Evolutionary conservation across 495 filamentous ascomycete genomes (phyloP).

Genomic region (Corynascus novoguineensis): DNA sequence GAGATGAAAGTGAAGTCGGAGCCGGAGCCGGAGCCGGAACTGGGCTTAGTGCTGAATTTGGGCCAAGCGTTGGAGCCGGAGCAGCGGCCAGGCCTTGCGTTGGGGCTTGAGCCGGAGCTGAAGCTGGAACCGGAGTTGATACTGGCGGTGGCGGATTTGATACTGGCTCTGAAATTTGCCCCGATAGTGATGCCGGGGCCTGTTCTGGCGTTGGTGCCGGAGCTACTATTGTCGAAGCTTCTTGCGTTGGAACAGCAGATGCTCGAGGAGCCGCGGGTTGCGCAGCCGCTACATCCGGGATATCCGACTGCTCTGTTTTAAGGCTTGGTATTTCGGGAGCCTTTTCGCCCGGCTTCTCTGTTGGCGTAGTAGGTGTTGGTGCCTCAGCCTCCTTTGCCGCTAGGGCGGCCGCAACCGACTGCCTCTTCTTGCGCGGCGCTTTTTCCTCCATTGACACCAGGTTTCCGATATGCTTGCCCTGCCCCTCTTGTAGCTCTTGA

Average conservation of each 20-base stretch:
- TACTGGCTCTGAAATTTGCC: not conserved
- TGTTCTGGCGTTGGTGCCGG: not conserved
- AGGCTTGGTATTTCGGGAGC: constrained; percentile 8
- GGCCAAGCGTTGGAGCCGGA: constrained; percentile 15
- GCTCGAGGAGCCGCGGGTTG: constrained; percentile 7
- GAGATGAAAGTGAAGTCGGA: not conserved
- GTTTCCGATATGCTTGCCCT: constrained; percentile 68
- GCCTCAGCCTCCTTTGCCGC: constrained; percentile 27
- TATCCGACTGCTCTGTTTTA: constrained; percentile 22
- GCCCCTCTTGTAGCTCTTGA: constrained; percentile 69
- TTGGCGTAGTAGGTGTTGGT: constrained; percentile 15
- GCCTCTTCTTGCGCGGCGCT: constrained; percentile 43
- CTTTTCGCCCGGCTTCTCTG: constrained; percentile 19
- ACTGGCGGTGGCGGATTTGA: not conserved
- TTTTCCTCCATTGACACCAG: constrained; percentile 56
- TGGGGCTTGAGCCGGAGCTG: not conserved
- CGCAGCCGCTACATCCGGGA: not conserved
- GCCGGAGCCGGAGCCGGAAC: not conserved
- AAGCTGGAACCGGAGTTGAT: not conserved
- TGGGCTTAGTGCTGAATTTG: constrained; percentile 14
- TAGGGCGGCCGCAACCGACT: constrained; percentile 28
- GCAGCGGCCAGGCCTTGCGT: not conserved
- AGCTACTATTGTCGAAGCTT: not conserved
- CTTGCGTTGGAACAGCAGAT: constrained; percentile 11
- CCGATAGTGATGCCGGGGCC: not conserved